These are phyloP conservation scores for Tulasnella sp. DNA, from an alignment of 768 basidiomycete species.

Conservation along the genomic window DNA sequence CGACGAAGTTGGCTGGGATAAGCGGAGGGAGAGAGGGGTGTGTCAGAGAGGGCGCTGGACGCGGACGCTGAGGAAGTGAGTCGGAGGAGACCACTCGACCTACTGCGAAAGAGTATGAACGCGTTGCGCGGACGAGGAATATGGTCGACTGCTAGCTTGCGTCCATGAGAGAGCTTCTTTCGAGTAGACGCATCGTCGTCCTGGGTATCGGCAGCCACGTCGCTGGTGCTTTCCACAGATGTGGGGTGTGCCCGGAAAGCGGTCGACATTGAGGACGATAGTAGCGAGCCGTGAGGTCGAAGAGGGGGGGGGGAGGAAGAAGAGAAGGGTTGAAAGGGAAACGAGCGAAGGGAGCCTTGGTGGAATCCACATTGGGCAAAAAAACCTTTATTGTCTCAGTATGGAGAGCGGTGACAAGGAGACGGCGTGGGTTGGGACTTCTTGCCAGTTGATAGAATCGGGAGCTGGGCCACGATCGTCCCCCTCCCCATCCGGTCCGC, in stretches of 20 bases:
- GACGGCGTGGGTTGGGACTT: background rate
- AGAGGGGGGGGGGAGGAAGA: background rate
- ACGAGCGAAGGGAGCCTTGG: background rate
- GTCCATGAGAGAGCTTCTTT: conserved; percentile 2
- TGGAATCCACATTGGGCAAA: background rate
- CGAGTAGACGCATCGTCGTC: background rate
- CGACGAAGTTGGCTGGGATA: conserved; percentile 18
- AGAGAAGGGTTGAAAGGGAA: background rate
- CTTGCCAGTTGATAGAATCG: background rate
- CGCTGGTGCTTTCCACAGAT: background rate
- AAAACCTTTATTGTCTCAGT: background rate
- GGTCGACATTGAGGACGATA: background rate
- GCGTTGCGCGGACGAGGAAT: conserved; percentile 28
- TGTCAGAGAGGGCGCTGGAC: background rate
- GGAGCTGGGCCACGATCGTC: background rate
- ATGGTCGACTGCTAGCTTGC: conserved; percentile 25
- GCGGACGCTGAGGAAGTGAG: background rate
- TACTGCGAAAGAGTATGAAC: conserved; percentile 29
- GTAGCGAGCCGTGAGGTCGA: background rate
- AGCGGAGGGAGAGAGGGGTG: background rate
- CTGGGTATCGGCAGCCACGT: background rate
- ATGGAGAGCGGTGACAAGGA: background rate
- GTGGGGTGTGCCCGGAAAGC: background rate
- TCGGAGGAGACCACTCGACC: background rate
- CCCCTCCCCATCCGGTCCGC: background rate